Conservation (phyloP, 768 basidiomycete genomes). For the Boletellus ananiceps region DNA sequence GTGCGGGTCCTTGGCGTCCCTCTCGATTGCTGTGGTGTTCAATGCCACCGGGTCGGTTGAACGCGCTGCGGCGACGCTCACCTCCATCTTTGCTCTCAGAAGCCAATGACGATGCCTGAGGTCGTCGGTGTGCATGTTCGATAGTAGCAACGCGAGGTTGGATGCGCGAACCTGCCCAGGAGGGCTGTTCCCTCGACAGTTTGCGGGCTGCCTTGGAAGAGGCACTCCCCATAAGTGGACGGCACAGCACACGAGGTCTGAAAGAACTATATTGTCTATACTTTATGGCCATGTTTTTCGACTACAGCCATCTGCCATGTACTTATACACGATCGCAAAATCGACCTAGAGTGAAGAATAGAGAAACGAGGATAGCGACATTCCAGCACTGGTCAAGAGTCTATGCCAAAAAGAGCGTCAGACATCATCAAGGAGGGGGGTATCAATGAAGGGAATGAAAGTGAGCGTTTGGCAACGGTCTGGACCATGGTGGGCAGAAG, state of each 20-base stretch:
- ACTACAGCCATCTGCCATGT: constrained; percentile 36
- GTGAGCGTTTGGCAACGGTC: constrained; percentile 22
- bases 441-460: constrained; percentile 29
- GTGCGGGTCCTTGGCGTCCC: constrained; percentile 68
- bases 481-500: constrained; percentile 22
- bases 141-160: constrained; percentile 2
- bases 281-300: constrained; percentile 29
- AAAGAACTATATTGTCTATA: constrained; percentile 30
- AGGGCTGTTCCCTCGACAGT: constrained; percentile 47
- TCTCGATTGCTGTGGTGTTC: constrained; percentile 46
- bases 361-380: constrained; percentile 27
- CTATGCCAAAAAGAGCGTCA: constrained; percentile 24
- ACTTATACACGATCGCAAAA: constrained; percentile 36
- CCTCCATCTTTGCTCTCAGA: constrained; percentile 53
- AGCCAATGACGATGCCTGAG: constrained; percentile 30
- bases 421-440: constrained; percentile 18
- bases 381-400: constrained; percentile 30
- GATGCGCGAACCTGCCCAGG: constrained; percentile 47
- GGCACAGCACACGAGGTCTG: background rate
- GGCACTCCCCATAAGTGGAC: constrained; percentile 49
- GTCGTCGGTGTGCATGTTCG: constrained; percentile 11
- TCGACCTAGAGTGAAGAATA: constrained; percentile 32
- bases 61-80: constrained; percentile 10
- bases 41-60: no score
- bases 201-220: constrained; percentile 58